A percentile compares a stretch with the other conserved stretches of the same genome.
Evolutionary conservation across 1,284 basidiomycete species (phyloP).

Genomic region (Ceratorhiza oryzae-sativae): DNA sequence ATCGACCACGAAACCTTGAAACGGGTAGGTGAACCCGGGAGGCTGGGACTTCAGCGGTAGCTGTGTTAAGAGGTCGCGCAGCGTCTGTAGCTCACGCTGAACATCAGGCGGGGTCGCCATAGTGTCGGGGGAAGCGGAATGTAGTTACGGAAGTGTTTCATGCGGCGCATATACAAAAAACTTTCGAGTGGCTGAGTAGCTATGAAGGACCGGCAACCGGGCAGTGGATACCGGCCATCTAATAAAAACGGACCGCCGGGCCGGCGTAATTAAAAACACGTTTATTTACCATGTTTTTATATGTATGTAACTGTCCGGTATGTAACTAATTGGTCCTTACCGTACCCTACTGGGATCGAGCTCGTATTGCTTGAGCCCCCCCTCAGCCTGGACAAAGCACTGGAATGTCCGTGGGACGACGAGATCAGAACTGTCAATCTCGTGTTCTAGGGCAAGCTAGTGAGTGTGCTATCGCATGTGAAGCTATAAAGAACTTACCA

Average conservation of each 20-base stretch:
- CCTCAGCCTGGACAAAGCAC: too few relatives aligned
- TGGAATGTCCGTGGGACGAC: too few relatives aligned
- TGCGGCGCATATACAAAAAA: not conserved
- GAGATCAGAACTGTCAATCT: too few relatives aligned
- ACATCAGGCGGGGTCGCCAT: not conserved
- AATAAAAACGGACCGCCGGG: not conserved
- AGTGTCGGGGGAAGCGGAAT: not conserved
- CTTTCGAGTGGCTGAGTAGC: not conserved
- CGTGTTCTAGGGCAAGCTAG: too few relatives aligned
- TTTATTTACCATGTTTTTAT: not conserved
- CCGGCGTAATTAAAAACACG: not conserved
- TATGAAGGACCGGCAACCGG: not conserved
- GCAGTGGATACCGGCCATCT: not conserved
- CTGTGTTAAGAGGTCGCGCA: not conserved
- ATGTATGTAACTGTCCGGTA: not conserved
- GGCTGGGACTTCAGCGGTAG: not conserved
- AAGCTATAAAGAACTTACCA: too few relatives aligned
- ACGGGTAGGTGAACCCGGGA: constrained; percentile 9
- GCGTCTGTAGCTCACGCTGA: not conserved
- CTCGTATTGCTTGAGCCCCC: too few relatives aligned
- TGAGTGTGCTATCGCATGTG: too few relatives aligned
- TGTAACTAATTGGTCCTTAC: not conserved
- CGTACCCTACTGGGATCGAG: not conserved
- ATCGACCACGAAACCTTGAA: not conserved
- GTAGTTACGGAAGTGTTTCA: too few relatives aligned